Percentiles rank a stretch among this genome's conserved stretches.
These are phyloP conservation scores for Spinacia oleracea DNA, from an alignment of 179 eudicot genomes.

Conservation along the genomic window DNA sequence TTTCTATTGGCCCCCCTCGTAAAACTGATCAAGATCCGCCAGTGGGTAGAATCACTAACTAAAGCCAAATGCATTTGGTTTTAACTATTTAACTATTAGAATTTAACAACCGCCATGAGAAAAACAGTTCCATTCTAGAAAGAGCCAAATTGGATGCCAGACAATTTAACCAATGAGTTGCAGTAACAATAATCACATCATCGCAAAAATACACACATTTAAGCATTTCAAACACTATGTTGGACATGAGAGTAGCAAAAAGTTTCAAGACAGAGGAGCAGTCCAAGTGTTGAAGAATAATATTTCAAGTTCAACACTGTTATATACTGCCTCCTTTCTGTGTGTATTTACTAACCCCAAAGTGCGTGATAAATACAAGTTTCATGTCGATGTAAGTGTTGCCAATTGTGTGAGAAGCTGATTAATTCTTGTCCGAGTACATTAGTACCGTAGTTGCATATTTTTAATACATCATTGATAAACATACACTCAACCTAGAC, in stretches of 20 bases:
- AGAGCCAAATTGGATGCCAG: not conserved
- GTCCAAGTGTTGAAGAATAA: not conserved
- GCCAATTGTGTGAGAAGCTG: not conserved
- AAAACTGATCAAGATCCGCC: no score
- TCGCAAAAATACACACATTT: not conserved
- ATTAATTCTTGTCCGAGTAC: not conserved
- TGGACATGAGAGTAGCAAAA: not conserved
- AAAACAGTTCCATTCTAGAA: not conserved
- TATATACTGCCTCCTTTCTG: no score
- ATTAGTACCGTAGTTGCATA: not conserved
- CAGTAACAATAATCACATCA: not conserved
- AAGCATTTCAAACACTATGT: not conserved
- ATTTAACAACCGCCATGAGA: not conserved
- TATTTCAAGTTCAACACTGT: not conserved
- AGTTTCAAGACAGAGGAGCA: not conserved
- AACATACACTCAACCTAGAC: not conserved
- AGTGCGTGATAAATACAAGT: not conserved
- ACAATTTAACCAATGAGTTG: not conserved
- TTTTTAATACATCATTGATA: not conserved
- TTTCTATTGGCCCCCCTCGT: no score
- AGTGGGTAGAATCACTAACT: not conserved
- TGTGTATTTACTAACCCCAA: not conserved
- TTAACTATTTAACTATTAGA: not conserved
- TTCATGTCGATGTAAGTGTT: not conserved
- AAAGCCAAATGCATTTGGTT: not conserved